Base-by-base conservation (phyloP, 208 protist genomes). In the Porcisia hertigi region DNA sequence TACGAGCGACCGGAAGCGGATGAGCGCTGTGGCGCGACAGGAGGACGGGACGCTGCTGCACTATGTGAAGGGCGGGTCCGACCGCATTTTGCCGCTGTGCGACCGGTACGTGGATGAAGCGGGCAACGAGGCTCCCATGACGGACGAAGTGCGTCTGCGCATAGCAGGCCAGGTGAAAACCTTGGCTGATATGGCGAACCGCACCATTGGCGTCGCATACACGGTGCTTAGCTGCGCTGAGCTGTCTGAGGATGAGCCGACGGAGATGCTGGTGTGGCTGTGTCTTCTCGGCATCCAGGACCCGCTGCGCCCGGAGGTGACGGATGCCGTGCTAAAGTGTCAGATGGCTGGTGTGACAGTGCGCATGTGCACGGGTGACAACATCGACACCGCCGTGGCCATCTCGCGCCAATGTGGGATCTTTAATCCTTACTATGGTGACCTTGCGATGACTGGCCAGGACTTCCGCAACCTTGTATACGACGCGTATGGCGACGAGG, bases 331-430 rank as follows among this genome's bases (percentile, higher is more conserved):
- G 23, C 66, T 59, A 47, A 85, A 88, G 77, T 99, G 98, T 88
- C 92, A 98, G 79, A 57, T 87, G 58, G 97, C 98, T 6, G 98
- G 98, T 14, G 94, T 99, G 69, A 94, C 81, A 7, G 97, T 99
- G 69, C 86, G 97, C 75, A 99, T 99, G 98, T 92, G 98, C 62
- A 99, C 98, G 0, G 98, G 98, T 58, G 97, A 98, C 75, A 96
- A 98, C 85, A 77, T 99, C 23, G 80, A 92, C 43, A 99, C 97
- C 30, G 98, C 98, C 3, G 80, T 93, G n/a, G 87, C 88, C 25
- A 99, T 99, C 65, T 96, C 97, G 5, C 86, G 87, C 36, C 73
- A 98, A 79, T 99, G 97, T 86, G 89, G 91, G 52, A 99, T 99
- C 71, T 91, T 85, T 74, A 93, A 89, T 36, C 70, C 82, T 11